phyloP scores from a whole-genome alignment of 768 basidiomycete species.

The Agrocybe praecox region DNA sequence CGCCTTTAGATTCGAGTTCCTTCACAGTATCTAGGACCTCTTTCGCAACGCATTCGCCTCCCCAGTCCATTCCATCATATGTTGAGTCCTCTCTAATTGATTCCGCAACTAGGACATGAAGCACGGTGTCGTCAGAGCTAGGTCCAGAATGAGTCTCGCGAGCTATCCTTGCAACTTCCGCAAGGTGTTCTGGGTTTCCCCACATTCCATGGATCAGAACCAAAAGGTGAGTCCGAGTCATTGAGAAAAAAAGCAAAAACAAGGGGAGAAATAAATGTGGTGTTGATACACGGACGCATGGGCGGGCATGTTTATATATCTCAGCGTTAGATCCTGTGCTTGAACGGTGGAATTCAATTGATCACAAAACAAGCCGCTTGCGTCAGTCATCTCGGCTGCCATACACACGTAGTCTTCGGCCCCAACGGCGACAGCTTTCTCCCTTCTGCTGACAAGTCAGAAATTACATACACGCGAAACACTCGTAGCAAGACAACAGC shows the following conservation, averaged over 20 bases:
- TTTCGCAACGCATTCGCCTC: constrained; percentile 75
- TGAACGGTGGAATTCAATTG: background rate
- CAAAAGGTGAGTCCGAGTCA: constrained; percentile 44
- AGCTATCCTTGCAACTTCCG: constrained; percentile 56
- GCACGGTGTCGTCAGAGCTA: constrained; percentile 38
- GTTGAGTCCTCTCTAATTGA: constrained; percentile 68
- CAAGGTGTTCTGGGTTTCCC: constrained; percentile 73
- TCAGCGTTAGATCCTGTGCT: background rate
- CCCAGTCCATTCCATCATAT: constrained; percentile 86
- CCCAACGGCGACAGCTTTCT: background rate
- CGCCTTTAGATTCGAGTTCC: constrained; percentile 52
- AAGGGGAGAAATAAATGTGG: background rate
- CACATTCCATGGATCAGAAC: constrained; percentile 75
- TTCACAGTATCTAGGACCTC: constrained; percentile 70
- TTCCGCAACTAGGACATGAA: constrained; percentile 67
- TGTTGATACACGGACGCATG: background rate
- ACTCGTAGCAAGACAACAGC: background rate
- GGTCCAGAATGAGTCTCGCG: constrained; percentile 39
- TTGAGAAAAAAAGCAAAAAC: constrained; percentile 7
- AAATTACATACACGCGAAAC: background rate
- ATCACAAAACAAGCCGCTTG: background rate
- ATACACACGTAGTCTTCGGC: background rate
- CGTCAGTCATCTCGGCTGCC: background rate
- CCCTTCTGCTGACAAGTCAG: background rate
- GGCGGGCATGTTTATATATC: background rate